These are phyloP conservation scores for Pleodorina starrii DNA, from an alignment of 139 green algal species.

Conservation along the genomic window DNA sequence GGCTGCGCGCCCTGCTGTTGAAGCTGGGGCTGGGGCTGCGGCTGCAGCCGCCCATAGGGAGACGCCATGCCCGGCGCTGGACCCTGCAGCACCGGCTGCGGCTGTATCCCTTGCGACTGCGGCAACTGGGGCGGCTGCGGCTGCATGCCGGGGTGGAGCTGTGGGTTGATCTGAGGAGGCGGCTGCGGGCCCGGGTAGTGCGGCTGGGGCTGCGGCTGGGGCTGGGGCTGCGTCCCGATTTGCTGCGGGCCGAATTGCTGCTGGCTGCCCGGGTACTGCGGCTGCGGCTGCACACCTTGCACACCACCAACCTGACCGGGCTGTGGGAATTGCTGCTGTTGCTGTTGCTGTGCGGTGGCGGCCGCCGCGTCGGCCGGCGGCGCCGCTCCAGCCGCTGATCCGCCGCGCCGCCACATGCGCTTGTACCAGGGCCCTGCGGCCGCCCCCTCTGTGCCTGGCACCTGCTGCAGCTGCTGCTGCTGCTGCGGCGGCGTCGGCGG, in stretches of 20 bases:
- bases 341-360: background rate
- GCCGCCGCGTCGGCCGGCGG: no score
- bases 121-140: background rate
- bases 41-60: background rate
- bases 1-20: background rate
- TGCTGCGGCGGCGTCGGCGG: background rate
- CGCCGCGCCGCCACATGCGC: constrained; percentile 13
- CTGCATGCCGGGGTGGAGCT: background rate
- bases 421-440: constrained; percentile 41
- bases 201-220: background rate
- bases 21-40: background rate
- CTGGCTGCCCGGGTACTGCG: background rate
- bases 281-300: background rate
- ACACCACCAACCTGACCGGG: no score
- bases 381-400: background rate
- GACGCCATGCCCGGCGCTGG: background rate
- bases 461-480: background rate
- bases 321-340: no score
- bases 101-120: constrained; percentile 7
- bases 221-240: no score
- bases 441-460: background rate
- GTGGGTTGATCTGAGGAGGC: background rate
- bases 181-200: background rate
- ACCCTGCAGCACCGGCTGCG: background rate
- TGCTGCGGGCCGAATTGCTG: no score